Percentiles rank a stretch among this genome's conserved stretches.
These are phyloP conservation scores for Microthlaspi erraticum DNA, from an alignment of 345 rosid species.

Conservation along the genomic window DNA sequence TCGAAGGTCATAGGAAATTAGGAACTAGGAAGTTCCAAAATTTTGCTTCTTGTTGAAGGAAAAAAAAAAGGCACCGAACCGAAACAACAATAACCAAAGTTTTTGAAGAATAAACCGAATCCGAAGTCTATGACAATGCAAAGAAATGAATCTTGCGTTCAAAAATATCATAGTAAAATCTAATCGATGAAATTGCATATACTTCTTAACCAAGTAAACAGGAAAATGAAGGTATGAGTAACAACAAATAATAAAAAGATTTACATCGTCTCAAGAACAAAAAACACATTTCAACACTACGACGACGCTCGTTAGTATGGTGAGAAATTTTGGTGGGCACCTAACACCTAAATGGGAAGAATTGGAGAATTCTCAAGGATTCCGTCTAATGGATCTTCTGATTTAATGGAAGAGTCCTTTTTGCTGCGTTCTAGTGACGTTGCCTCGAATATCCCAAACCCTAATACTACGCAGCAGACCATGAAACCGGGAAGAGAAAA, in stretches of 20 bases:
- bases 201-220: neutral
- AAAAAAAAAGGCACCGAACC: no score
- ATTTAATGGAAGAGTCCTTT: constrained; percentile 58
- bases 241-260: constrained; percentile 6
- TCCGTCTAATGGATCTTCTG: constrained; percentile 56
- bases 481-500: constrained; percentile 84
- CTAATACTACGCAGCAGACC: constrained; percentile 75
- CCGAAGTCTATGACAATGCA: no score
- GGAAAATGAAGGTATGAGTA: constrained; percentile 2
- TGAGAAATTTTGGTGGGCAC: neutral
- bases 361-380: constrained; percentile 55
- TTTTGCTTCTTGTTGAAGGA: no score
- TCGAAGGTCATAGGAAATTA: no score
- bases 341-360: constrained; percentile 37
- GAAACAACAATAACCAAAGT: no score
- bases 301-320: constrained; percentile 6
- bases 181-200: neutral
- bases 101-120: no score
- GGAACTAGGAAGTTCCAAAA: no score
- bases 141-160: no score
- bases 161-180: no score
- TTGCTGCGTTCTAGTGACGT: constrained; percentile 72
- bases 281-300: constrained; percentile 20
- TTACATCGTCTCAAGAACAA: constrained; percentile 36
- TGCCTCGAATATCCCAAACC: constrained; percentile 86